A percentile compares a stretch with the other conserved stretches of the same genome.
These are phyloP conservation scores for Didymella glomerata DNA, from an alignment of 2,329 filamentous ascomycete species.

Conservation along the genomic window DNA sequence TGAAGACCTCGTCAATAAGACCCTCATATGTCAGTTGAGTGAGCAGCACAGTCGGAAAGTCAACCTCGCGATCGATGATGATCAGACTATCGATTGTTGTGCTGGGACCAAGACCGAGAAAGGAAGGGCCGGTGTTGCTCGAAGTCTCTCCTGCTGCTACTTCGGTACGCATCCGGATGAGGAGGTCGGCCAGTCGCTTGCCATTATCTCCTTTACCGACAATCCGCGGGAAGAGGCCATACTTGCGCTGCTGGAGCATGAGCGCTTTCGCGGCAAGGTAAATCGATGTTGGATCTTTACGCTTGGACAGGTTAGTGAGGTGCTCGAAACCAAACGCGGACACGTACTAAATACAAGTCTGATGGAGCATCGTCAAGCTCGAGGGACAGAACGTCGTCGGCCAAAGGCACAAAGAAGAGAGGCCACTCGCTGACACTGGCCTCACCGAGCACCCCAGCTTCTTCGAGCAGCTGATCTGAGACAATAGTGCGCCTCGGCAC, in stretches of 20 bases:
- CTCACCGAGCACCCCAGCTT: slow-evolving; percentile 91
- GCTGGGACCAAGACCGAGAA: slow-evolving; percentile 80
- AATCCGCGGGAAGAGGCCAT: slow-evolving; percentile 93
- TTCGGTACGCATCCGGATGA: slow-evolving; percentile 92
- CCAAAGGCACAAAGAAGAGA: slow-evolving; percentile 88
- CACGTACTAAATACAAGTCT: slow-evolving; percentile 79
- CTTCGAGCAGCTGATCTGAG: slow-evolving; percentile 89
- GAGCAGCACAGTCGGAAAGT: slow-evolving; percentile 89
- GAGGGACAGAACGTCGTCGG: slow-evolving; percentile 88
- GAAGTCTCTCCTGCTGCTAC: slow-evolving; percentile 79
- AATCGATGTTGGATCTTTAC: slow-evolving; percentile 89
- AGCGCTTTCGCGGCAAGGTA: slow-evolving; percentile 89
- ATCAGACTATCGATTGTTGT: slow-evolving; percentile 88
- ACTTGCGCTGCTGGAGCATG: slow-evolving; percentile 90
- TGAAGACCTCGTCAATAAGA: slow-evolving; percentile 90
- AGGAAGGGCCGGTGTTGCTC: slow-evolving; percentile 61
- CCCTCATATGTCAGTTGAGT: slow-evolving; percentile 98
- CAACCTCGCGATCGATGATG: slow-evolving; percentile 93
- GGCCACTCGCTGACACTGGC: slow-evolving; percentile 88
- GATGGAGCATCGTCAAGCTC: slow-evolving; percentile 87
- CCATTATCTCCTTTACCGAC: slow-evolving; percentile 96
- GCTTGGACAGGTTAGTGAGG: slow-evolving; percentile 53
- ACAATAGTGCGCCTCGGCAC: slow-evolving; percentile 90
- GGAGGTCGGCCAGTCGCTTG: slow-evolving; percentile 83
- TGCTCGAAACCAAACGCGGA: background rate